These are phyloP conservation scores for Conringia planisiliqua DNA, from an alignment of 345 rosid species.

Conservation along the genomic window DNA sequence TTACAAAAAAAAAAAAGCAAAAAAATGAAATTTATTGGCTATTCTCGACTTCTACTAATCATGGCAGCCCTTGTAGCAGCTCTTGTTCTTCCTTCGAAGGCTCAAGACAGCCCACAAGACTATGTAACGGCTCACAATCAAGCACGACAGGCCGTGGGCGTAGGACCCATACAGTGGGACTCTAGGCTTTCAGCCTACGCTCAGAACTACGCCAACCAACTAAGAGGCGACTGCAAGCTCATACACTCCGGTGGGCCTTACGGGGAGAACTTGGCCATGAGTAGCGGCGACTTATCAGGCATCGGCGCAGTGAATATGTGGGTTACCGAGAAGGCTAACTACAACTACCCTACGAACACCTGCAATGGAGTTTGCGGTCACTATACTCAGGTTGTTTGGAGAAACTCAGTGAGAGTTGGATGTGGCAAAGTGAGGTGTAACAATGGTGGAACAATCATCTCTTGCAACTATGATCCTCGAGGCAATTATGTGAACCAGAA, in stretches of 20 bases:
- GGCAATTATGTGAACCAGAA: slow-evolving; percentile 9
- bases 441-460: slow-evolving; percentile 28
- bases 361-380: slow-evolving; percentile 25
- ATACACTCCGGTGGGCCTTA: slow-evolving; percentile 22
- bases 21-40: not conserved
- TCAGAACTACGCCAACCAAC: slow-evolving; percentile 10
- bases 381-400: slow-evolving; percentile 33
- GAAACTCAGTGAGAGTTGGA: slow-evolving; percentile 26
- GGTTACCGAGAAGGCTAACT: slow-evolving; percentile 23
- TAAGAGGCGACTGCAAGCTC: slow-evolving; percentile 10
- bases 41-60: not conserved
- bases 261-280: slow-evolving; percentile 18
- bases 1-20: not conserved
- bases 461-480: slow-evolving; percentile 27
- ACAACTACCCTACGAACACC: slow-evolving; percentile 10
- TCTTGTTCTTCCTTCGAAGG: slow-evolving; percentile 10
- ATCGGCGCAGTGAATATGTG: slow-evolving; percentile 10
- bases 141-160: slow-evolving; percentile 4
- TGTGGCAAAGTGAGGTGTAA: slow-evolving; percentile 25
- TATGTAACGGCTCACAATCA: slow-evolving; percentile 20
- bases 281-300: slow-evolving; percentile 3
- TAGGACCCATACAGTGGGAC: slow-evolving; percentile 24
- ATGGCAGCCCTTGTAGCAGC: slow-evolving; percentile 11
- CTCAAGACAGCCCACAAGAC: slow-evolving; percentile 28
- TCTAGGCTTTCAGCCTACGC: slow-evolving; percentile 1